Conservation (phyloP, 495 filamentous ascomycete genomes). For the Lophiostoma macrostomum region DNA sequence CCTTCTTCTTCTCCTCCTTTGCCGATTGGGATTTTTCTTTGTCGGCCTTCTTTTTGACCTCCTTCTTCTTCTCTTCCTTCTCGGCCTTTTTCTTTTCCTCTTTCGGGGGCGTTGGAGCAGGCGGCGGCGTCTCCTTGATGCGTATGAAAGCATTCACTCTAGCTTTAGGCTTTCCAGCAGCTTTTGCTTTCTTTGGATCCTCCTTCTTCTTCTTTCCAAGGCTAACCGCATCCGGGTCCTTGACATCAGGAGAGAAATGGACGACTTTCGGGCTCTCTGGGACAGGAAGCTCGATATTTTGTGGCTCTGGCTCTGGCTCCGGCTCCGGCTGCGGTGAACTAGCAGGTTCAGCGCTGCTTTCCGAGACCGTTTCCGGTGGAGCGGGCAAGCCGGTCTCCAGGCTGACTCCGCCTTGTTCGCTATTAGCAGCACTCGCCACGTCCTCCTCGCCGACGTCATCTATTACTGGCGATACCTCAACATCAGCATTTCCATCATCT, state of each 20-base stretch:
- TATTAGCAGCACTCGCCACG: background rate
- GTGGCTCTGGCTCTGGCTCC: too few species aligned
- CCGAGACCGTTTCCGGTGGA: too few species aligned
- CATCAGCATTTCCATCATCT: background rate
- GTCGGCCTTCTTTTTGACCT: background rate
- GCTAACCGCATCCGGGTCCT: slow-evolving; percentile 18
- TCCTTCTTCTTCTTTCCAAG: slow-evolving; percentile 21
- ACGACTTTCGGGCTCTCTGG: too few species aligned
- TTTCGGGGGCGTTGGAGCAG: slow-evolving; percentile 8
- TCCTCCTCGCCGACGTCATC: too few species aligned
- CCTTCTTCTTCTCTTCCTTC: slow-evolving; percentile 1
- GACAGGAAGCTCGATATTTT: too few species aligned
- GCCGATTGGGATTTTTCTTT: background rate
- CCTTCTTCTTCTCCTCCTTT: slow-evolving; percentile 23
- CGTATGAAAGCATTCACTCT: slow-evolving; percentile 27
- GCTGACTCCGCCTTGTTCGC: background rate
- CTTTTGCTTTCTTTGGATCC: slow-evolving; percentile 19
- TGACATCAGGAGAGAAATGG: slow-evolving; percentile 29
- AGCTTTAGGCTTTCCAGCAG: slow-evolving; percentile 7
- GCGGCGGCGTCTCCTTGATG: slow-evolving; percentile 16
- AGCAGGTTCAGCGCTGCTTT: too few species aligned
- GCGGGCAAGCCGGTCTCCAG: too few species aligned
- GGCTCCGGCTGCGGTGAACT: too few species aligned
- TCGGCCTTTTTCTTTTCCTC: slow-evolving; percentile 13
- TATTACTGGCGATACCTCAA: too few species aligned